Evolutionary conservation across 345 rosid species (phyloP), one percentile per base, ranked within the genome.

Genomic region (Bruguiera parviflora): DNA sequence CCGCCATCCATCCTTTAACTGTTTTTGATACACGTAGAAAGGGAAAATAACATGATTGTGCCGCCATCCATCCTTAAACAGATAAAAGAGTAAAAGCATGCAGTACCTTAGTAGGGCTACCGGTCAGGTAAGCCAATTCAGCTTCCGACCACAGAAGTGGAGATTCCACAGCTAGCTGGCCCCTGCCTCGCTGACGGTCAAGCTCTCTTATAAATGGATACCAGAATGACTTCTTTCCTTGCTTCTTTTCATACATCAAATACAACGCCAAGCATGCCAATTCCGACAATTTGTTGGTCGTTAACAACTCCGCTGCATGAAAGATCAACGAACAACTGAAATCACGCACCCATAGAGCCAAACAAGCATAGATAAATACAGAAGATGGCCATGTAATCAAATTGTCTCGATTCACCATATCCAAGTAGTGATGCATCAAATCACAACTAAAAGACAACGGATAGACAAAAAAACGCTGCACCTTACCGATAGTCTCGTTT

Each of bases 211-310:
- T 94, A 72, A 88, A 94, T 0, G 98, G 98, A 77, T 89, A 84
- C 98, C 98, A 94, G 16, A 91, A 89, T 25, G 98, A 94, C 67
- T 88, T 84, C 81, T 84, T 88, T 43, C 97, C 98, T 84, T 94
- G 96, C 77, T 94, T 91, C 88, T 91, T 91, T 84, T 94, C 98
- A 78, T 94, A 94, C 98, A 94, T 94, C 68, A 94, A 80, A 77
- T 94, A 89, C 83, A 94, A 74, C 63, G 98, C 96, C 80, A 94
- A 79, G 77, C 97, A 94, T 63, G 97, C 98, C 82, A 94, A 74
- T 74, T 94, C 98, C 0, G 97, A 94, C 73, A 94, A 70, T 70
- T 94, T 94, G 80, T 91, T 91, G 27, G 98, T 89, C 31, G 98
- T 84, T 70, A 94, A 78, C 64, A 94, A 82, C 75, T 94, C 98